These are phyloP conservation scores for Torrubiella hemipterigena DNA, from an alignment of 2,329 filamentous ascomycete genomes.

Conservation along the genomic window DNA sequence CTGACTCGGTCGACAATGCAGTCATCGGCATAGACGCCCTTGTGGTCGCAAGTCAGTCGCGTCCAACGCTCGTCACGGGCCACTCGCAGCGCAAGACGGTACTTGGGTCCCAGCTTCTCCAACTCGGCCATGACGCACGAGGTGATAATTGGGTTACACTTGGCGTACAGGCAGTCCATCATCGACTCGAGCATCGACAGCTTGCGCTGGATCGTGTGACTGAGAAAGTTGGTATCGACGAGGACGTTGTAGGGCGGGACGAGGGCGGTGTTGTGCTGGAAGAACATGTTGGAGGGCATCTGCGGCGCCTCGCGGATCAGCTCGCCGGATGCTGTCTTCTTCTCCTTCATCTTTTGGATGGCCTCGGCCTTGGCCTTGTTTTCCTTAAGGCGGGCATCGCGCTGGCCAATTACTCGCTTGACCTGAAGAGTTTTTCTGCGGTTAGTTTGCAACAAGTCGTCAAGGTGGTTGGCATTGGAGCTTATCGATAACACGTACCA, in stretches of 20 bases:
- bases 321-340: conserved; percentile 43
- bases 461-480: not conserved
- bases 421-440: conserved; percentile 36
- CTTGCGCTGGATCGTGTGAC: conserved; percentile 83
- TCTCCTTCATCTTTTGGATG: conserved; percentile 18
- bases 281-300: conserved; percentile 75
- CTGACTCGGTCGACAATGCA: conserved; percentile 66
- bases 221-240: conserved; percentile 83
- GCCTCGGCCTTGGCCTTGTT: conserved; percentile 55
- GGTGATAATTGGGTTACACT: conserved; percentile 81
- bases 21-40: conserved; percentile 72
- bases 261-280: conserved; percentile 76
- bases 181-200: conserved; percentile 76
- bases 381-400: conserved; percentile 71
- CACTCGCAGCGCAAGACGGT: conserved; percentile 73
- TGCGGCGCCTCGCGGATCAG: conserved; percentile 71
- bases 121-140: conserved; percentile 67
- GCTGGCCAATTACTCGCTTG: conserved; percentile 72
- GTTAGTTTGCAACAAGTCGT: conserved; percentile 7
- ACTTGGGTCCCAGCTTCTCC: conserved; percentile 82
- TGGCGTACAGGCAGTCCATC: conserved; percentile 90
- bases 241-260: conserved; percentile 72
- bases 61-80: conserved; percentile 86
- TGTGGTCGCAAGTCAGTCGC: conserved; percentile 78
- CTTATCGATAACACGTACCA: conserved; percentile 30